These are phyloP conservation scores for Protomyces pachydermus DNA, from an alignment of 1,139 yeast species.

Conservation along the genomic window DNA sequence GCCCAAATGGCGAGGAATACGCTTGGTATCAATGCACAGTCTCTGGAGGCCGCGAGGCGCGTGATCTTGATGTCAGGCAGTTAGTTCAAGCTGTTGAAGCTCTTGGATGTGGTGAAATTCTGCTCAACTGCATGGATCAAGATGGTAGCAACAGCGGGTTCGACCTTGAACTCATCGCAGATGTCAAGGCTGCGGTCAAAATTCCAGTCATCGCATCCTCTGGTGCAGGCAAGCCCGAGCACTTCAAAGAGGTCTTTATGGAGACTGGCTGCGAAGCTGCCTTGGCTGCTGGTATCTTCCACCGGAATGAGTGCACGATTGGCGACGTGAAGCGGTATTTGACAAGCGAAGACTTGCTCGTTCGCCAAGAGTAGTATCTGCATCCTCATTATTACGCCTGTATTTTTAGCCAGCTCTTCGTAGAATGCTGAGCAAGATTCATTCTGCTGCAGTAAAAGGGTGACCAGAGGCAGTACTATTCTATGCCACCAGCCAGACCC, in stretches of 20 bases:
- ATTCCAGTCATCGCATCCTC: conserved; percentile 96
- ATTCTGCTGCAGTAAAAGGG: too few species aligned
- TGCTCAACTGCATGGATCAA: conserved; percentile 88
- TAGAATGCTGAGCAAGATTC: too few species aligned
- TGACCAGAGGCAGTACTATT: too few species aligned
- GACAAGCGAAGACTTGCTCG: conserved; percentile 49
- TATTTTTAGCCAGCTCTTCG: too few species aligned
- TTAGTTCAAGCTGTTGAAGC: conserved; percentile 82
- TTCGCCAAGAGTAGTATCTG: conserved; percentile 34
- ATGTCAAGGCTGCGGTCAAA: conserved; percentile 66
- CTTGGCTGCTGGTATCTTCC: conserved; percentile 96
- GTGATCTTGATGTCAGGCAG: conserved; percentile 88
- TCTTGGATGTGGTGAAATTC: conserved; percentile 93
- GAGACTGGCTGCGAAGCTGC: conserved; percentile 90
- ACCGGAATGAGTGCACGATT: conserved; percentile 86
- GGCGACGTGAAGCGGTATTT: conserved; percentile 70
- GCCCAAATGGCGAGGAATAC: conserved; percentile 79
- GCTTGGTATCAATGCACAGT: conserved; percentile 95
- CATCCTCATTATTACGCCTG: too few species aligned
- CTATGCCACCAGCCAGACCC: not conserved
- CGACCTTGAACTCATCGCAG: conserved; percentile 75
- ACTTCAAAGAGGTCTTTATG: conserved; percentile 78
- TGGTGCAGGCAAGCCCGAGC: conserved; percentile 91
- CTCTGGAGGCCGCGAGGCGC: conserved; percentile 87
- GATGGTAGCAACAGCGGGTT: conserved; percentile 94